Evolutionary conservation across 305 asterid species (phyloP).

Genomic region (Ajuga reptans): DNA sequence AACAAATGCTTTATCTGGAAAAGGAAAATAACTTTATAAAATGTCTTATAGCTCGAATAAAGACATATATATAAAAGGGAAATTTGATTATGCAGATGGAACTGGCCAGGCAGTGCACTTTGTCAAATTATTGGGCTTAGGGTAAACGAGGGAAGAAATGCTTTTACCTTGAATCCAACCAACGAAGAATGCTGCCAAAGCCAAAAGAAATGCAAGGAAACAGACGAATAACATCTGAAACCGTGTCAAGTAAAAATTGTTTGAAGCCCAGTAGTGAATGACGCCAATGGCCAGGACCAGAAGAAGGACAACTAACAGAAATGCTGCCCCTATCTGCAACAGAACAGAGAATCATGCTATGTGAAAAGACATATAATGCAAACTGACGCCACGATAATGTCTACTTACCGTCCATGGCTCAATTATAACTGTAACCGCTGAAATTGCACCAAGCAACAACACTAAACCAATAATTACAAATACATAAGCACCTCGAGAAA

Average conservation of each 20-base stretch:
- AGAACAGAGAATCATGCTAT: constrained; percentile 23
- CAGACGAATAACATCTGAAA: constrained; percentile 85
- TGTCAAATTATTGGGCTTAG: constrained; percentile 1
- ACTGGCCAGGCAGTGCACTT: constrained; percentile 9
- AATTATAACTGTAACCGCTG: constrained; percentile 69
- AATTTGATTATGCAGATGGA: neutral
- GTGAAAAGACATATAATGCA: constrained; percentile 4
- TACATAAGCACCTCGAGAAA: constrained; percentile 76
- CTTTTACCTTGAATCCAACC: constrained; percentile 77
- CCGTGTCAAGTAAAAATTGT: constrained; percentile 93
- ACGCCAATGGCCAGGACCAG: constrained; percentile 89
- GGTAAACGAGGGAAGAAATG: constrained; percentile 5
- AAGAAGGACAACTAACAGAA: constrained; percentile 83
- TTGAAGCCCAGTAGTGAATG: constrained; percentile 96
- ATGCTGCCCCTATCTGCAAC: constrained; percentile 88
- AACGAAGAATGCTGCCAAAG: constrained; percentile 87
- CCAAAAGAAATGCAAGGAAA: constrained; percentile 93
- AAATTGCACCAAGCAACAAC: constrained; percentile 80
- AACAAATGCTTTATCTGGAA: constrained; percentile 74
- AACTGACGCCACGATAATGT: constrained; percentile 4
- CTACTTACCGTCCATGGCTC: constrained; percentile 84
- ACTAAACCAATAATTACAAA: constrained; percentile 73
- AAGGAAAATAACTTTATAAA: constrained; percentile 11
- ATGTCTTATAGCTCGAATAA: constrained; percentile 9
- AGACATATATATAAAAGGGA: neutral